Conservation (phyloP, 2,329 filamentous ascomycete species). For the Alternaria ethzedia region DNA sequence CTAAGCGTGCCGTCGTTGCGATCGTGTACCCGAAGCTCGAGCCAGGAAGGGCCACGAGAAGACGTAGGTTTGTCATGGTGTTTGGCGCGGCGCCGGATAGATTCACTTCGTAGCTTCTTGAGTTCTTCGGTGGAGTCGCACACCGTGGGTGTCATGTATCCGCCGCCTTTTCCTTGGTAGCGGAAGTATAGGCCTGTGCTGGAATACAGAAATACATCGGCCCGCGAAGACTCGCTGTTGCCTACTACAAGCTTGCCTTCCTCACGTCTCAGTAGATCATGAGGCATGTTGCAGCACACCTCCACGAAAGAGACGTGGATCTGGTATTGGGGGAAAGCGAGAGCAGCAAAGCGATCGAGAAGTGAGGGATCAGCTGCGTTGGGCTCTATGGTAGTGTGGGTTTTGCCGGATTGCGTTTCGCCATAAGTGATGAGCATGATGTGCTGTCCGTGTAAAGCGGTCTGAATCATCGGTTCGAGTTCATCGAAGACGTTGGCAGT, state of each 20-base stretch:
- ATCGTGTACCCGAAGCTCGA: background rate
- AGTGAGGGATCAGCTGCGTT: background rate
- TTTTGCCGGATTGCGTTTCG: background rate
- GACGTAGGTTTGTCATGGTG: background rate
- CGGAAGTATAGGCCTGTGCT: background rate
- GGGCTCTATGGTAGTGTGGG: background rate
- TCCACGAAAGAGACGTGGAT: background rate
- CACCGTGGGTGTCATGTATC: background rate
- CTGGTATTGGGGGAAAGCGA: background rate
- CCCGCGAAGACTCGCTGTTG: background rate
- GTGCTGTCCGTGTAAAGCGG: background rate
- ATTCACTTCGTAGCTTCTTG: background rate
- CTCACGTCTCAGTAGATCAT: background rate
- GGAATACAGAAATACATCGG: background rate
- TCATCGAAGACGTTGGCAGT: background rate
- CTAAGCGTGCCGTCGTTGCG: background rate
- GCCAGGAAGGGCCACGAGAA: background rate
- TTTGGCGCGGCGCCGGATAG: background rate
- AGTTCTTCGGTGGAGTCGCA: background rate
- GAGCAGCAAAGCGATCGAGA: background rate
- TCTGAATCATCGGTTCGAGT: background rate
- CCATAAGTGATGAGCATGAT: background rate
- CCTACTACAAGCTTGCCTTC: background rate
- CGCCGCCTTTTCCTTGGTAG: background rate
- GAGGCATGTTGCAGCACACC: background rate